Conservation (phyloP, 1,139 yeast genomes). For the Diutina ranongensis region DNA sequence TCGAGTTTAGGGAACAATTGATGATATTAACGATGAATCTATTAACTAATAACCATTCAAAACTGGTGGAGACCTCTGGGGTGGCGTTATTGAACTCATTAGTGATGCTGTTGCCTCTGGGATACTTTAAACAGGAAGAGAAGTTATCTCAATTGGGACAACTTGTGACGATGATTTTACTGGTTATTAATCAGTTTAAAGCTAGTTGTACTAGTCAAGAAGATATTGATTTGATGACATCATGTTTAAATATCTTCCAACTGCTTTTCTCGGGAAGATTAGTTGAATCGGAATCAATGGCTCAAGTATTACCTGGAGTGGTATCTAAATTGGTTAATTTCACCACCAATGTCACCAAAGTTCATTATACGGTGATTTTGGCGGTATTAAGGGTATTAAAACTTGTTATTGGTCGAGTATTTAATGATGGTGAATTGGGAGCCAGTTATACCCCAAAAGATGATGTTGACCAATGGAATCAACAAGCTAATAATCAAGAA, state of each 20-base stretch:
- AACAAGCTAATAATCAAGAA: background rate
- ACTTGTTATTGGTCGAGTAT: background rate
- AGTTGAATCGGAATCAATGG: background rate
- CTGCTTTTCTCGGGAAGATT: background rate
- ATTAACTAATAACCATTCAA: background rate
- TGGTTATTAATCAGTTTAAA: background rate
- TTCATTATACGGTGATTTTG: constrained; percentile 1
- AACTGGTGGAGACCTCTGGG: background rate
- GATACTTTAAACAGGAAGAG: background rate
- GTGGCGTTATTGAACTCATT: background rate
- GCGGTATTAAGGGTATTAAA: background rate
- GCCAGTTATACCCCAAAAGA: background rate
- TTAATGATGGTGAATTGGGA: background rate
- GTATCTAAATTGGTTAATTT: background rate
- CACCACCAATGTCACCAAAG: background rate
- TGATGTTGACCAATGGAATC: background rate
- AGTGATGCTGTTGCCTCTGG: background rate
- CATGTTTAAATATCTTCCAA: background rate
- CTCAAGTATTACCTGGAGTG: background rate
- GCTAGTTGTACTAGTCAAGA: constrained; percentile 1
- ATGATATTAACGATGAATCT: background rate
- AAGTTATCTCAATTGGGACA: background rate
- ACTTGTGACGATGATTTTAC: background rate
- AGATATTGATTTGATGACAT: background rate
- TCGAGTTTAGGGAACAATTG: constrained; percentile 1